A percentile compares a stretch with the other conserved stretches of the same genome.
Conservation (phyloP, 2,329 filamentous ascomycete species). For the Chrysoporthe cubensis region DNA sequence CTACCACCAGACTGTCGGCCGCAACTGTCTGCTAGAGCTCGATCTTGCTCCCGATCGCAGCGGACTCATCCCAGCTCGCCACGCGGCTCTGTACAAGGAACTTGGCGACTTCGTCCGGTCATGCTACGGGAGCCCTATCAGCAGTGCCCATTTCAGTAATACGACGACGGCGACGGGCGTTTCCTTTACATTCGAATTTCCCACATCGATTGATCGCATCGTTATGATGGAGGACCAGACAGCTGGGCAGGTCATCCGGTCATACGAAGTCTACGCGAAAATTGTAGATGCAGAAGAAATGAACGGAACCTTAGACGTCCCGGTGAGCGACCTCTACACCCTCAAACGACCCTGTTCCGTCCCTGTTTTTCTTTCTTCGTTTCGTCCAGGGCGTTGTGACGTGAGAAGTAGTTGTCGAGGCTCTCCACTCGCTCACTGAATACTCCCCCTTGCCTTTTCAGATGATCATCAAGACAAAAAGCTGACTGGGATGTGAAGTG, state of each 20-base stretch:
- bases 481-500: slow-evolving; percentile 14
- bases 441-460: background rate
- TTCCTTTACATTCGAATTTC: slow-evolving; percentile 25
- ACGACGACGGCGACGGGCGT: slow-evolving; percentile 1
- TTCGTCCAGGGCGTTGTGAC: background rate
- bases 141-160: slow-evolving; percentile 1
- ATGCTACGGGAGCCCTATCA: slow-evolving; percentile 18
- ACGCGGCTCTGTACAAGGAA: slow-evolving; percentile 33
- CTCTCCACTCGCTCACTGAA: background rate
- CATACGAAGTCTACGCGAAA: slow-evolving; percentile 33
- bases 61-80: slow-evolving; percentile 32
- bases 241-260: slow-evolving; percentile 34
- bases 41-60: slow-evolving; percentile 34
- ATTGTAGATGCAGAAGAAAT: slow-evolving; percentile 23
- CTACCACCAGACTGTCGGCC: slow-evolving; percentile 34
- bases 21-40: slow-evolving; percentile 34
- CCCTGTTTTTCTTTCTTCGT: background rate
- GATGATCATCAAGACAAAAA: background rate
- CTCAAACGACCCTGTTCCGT: background rate
- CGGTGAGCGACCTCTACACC: background rate
- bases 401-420: background rate
- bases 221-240: slow-evolving; percentile 36
- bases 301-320: slow-evolving; percentile 27
- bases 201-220: slow-evolving; percentile 32
- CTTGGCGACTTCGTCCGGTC: slow-evolving; percentile 33